phyloP scores from a whole-genome alignment of 345 rosid genomes.

The Gynandropsis gynandra region DNA sequence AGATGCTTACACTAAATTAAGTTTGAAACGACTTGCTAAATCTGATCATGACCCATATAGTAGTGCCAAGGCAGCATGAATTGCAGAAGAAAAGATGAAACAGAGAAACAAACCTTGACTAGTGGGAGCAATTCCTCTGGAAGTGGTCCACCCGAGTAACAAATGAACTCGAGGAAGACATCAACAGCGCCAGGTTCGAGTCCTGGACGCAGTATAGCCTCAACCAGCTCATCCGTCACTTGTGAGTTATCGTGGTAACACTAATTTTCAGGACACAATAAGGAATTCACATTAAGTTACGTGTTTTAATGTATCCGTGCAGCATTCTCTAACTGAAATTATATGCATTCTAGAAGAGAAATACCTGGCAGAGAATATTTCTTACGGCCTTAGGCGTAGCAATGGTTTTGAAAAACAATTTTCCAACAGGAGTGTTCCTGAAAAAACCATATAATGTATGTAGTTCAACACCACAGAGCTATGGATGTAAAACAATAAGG shows the following conservation, averaged over 20 bases:
- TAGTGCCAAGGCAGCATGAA: no score
- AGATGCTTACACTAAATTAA: no score
- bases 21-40: no score
- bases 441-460: slow-evolving; percentile 16
- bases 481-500: slow-evolving; percentile 3
- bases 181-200: slow-evolving; percentile 86
- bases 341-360: slow-evolving; percentile 8
- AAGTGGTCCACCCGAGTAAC: slow-evolving; percentile 87
- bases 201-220: slow-evolving; percentile 79
- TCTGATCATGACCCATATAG: no score
- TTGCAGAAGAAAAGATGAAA: not conserved
- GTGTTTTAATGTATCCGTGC: no score
- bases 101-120: slow-evolving; percentile 46
- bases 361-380: slow-evolving; percentile 73
- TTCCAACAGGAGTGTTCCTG: slow-evolving; percentile 74
- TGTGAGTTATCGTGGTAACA: slow-evolving; percentile 74
- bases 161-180: slow-evolving; percentile 82
- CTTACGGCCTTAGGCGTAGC: slow-evolving; percentile 64
- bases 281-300: not conserved
- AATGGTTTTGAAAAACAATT: slow-evolving; percentile 50
- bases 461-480: not conserved
- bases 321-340: not conserved
- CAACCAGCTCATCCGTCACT: slow-evolving; percentile 84
- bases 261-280: slow-evolving; percentile 33
- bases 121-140: slow-evolving; percentile 82